These are phyloP conservation scores for Ceratobasidium sp. DNA, from an alignment of 1,284 basidiomycete species.

Conservation along the genomic window DNA sequence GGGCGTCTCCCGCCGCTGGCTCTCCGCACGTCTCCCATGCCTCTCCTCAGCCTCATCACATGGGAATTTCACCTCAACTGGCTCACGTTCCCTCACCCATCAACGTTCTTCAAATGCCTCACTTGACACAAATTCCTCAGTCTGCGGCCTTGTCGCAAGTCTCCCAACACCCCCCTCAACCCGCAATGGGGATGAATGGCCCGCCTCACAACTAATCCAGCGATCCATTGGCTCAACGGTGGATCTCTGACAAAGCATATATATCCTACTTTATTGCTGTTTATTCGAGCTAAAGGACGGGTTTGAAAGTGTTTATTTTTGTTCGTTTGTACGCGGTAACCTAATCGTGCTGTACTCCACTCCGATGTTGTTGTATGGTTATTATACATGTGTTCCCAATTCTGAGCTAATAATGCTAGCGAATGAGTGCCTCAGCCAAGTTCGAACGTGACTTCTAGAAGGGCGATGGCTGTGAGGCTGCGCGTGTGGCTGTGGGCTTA, in stretches of 20 bases:
- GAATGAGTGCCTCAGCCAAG: too few relatives aligned
- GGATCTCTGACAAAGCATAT: too few relatives aligned
- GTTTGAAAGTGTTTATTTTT: not conserved
- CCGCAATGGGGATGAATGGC: not conserved
- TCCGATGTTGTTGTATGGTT: too few relatives aligned
- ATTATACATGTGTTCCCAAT: too few relatives aligned
- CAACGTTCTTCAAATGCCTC: not conserved
- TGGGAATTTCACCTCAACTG: too few relatives aligned
- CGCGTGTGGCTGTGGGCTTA: not conserved
- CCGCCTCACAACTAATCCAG: not conserved
- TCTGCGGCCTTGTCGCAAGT: too few relatives aligned
- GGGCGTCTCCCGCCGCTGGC: too few relatives aligned
- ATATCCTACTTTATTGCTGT: slow-evolving; percentile 14
- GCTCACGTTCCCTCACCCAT: not conserved
- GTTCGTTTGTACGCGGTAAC: not conserved
- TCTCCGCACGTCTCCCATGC: too few relatives aligned
- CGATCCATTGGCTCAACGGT: too few relatives aligned
- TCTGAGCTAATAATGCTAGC: too few relatives aligned
- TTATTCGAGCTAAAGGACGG: not conserved
- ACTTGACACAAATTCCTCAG: not conserved
- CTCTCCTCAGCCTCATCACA: too few relatives aligned
- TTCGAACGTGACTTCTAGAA: not conserved
- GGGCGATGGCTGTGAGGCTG: not conserved
- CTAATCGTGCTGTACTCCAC: not conserved
- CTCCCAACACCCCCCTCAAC: too few relatives aligned